Evolutionary conservation across 129 eudicot species (phyloP).

Genomic region (Pseudognaphalium luteoalbum): DNA sequence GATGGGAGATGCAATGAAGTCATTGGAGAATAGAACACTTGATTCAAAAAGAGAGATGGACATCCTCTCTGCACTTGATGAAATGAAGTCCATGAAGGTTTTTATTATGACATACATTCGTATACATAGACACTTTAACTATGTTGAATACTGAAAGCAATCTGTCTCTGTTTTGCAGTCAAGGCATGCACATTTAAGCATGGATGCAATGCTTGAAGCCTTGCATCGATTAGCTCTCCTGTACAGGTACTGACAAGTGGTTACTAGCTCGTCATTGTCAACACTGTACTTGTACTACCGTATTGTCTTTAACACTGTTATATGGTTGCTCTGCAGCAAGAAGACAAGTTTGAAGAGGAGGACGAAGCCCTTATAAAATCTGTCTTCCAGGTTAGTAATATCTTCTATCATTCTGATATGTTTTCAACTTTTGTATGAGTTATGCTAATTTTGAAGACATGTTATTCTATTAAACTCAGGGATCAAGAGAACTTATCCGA

Average conservation of each 20-base stretch:
- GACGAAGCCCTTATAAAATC: slow-evolving; percentile 70
- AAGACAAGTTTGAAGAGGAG: slow-evolving; percentile 53
- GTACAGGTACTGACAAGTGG: background rate
- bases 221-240: slow-evolving; percentile 11
- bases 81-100: slow-evolving; percentile 80
- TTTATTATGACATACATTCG: background rate
- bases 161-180: slow-evolving; percentile 48
- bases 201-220: slow-evolving; percentile 75
- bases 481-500: slow-evolving; percentile 40
- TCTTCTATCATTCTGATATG: background rate
- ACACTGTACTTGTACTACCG: background rate
- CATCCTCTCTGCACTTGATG: slow-evolving; percentile 68
- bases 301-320: slow-evolving; percentile 1
- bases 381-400: slow-evolving; percentile 40
- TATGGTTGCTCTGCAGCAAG: slow-evolving; percentile 29
- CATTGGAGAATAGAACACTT: slow-evolving; percentile 62
- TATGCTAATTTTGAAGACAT: background rate
- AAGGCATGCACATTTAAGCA: slow-evolving; percentile 69
- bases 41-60: slow-evolving; percentile 81
- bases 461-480: slow-evolving; percentile 27
- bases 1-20: slow-evolving; percentile 84
- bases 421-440: background rate
- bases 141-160: background rate
- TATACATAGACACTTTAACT: background rate
- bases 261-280: background rate